Evolutionary conservation across 768 basidiomycete genomes (phyloP).

Genomic region (Paxillus ammoniavirescens): DNA sequence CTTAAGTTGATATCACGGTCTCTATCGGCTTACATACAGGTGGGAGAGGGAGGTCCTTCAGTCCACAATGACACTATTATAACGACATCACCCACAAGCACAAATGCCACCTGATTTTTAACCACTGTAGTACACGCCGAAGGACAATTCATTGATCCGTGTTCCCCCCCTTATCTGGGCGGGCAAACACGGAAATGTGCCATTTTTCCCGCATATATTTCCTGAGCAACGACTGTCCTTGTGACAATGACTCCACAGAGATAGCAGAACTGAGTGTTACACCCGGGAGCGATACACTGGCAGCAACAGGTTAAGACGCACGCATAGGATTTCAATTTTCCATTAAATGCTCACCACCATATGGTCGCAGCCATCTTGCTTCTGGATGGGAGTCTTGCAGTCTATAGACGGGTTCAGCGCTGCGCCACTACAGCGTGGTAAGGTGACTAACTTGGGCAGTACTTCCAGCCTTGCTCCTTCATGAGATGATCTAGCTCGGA

Average conservation of each 20-base stretch:
- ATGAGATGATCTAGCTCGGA: slow-evolving; percentile 52
- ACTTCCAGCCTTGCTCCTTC: slow-evolving; percentile 55
- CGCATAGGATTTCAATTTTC: background rate
- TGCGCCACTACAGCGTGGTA: background rate
- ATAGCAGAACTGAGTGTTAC: slow-evolving; percentile 59
- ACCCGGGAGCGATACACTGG: slow-evolving; percentile 55
- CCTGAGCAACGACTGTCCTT: too few relatives aligned
- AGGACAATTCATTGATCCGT: too few relatives aligned
- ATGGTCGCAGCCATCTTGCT: slow-evolving; percentile 53
- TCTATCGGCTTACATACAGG: too few relatives aligned
- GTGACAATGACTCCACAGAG: slow-evolving; percentile 34
- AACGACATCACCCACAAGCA: too few relatives aligned
- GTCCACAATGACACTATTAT: too few relatives aligned
- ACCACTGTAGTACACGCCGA: too few relatives aligned
- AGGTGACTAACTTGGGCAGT: slow-evolving; percentile 50
- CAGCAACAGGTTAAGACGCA: background rate
- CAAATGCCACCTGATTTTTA: too few relatives aligned
- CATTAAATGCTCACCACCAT: slow-evolving; percentile 45
- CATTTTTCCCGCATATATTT: too few relatives aligned
- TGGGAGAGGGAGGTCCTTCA: too few relatives aligned
- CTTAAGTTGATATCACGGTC: too few relatives aligned
- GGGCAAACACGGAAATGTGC: too few relatives aligned
- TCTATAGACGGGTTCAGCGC: slow-evolving; percentile 24
- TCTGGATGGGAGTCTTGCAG: slow-evolving; percentile 51
- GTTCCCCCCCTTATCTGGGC: too few relatives aligned